Percentiles rank a stretch among this genome's conserved stretches.
phyloP scores from a whole-genome alignment of 768 basidiomycete species.

The Podaxis sp. region DNA sequence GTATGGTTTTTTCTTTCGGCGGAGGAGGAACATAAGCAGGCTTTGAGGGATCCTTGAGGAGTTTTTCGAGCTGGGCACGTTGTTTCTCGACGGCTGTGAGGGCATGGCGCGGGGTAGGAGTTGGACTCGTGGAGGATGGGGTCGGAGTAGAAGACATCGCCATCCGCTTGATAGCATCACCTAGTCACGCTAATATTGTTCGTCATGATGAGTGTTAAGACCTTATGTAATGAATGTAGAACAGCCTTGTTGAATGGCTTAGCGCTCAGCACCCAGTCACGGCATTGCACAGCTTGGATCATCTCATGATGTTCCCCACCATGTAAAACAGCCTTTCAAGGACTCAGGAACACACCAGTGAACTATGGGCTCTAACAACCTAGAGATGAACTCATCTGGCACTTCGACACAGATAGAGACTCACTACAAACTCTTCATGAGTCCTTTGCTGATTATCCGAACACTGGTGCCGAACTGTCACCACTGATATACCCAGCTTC shows the following conservation, averaged over 20 bases:
- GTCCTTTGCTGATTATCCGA: not conserved
- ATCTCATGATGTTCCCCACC: not conserved
- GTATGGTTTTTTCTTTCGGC: conserved; percentile 76
- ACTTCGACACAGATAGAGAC: not conserved
- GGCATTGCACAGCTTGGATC: too few species aligned
- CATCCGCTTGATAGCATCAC: not conserved
- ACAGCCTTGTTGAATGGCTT: not conserved
- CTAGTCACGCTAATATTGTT: not conserved
- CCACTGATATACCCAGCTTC: not conserved
- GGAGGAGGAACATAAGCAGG: conserved; percentile 75
- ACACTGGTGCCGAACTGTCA: not conserved
- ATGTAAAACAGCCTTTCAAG: not conserved
- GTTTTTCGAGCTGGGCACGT: conserved; percentile 69
- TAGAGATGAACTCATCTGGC: not conserved
- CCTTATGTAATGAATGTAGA: too few species aligned
- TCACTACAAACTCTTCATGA: not conserved
- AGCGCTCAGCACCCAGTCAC: not conserved
- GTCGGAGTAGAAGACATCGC: conserved; percentile 6
- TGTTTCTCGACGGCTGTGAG: conserved; percentile 51
- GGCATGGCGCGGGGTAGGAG: conserved; percentile 40
- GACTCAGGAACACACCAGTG: too few species aligned
- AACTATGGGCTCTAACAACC: not conserved
- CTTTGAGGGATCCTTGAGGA: conserved; percentile 87
- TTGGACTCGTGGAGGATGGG: conserved; percentile 6
- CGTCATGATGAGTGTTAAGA: not conserved